Evolutionary conservation across 768 basidiomycete species (phyloP), one percentile per base, ranked within the genome.

Genomic region (Termitomyces eurrhizus): DNA sequence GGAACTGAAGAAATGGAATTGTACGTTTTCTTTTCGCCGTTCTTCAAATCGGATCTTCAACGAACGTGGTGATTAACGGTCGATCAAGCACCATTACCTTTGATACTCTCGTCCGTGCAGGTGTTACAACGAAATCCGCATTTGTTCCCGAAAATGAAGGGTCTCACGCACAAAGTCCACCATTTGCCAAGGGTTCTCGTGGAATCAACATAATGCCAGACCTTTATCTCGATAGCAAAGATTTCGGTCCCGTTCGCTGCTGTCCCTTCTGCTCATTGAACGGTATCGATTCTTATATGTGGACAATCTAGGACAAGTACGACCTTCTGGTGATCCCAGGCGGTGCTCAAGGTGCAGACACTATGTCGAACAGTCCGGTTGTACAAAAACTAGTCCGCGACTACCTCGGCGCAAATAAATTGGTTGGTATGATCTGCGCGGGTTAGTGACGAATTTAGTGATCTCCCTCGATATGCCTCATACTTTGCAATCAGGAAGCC

Each of bases 1-100:
- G 92, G 92, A 13, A 92, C 92, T 1, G 92, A 93, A 69, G 92
- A 93, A 74, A 92, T 92, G 86, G 91, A 92, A 73, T 93, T 92
- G 91, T 90, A 67, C 65, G 85, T 68, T 39, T n/a, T 5, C n/a
- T 44, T 29, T n/a, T 32, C 4, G 29, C 29, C 29, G 29, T 29
- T 29, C 29, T 29, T 4, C 1, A 29, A 29, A 12, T n/a, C 1
- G 4, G 13, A 12, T n/a, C 29, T 29, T 32, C 29, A 14, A 55
- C 33, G 7, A n/a, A 42, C 3, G 14, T 8, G 16, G 16, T 39
- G 16, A 53, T 26, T 39, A 16, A 55, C 21, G 12, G 12, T 68
- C 35, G 45, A 44, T 33, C 14, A 52, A 93, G 90, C 66, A 90
- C 90, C 9, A 87, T 93, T 73, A 80, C 85, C 11, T 93, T 90